phyloP scores from a whole-genome alignment of 208 protist genomes.

The Naegleria gruberi region DNA sequence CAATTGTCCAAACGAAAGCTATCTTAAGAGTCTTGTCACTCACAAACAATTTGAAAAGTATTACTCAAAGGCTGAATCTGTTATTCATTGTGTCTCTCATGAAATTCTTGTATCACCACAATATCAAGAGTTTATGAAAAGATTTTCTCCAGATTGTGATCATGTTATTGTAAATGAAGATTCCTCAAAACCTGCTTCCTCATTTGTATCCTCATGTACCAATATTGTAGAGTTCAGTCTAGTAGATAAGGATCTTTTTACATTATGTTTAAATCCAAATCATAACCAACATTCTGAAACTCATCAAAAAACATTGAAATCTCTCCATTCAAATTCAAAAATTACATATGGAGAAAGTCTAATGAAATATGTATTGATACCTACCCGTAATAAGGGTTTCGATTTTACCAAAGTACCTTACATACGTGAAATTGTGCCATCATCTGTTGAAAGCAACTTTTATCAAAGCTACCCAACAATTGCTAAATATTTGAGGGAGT shows the following conservation, averaged over 20 bases:
- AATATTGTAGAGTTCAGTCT: neutral
- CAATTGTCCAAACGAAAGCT: conserved; percentile 4
- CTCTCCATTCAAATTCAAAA: neutral
- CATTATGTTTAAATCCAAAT: neutral
- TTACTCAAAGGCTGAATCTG: neutral
- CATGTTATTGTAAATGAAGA: conserved; percentile 18
- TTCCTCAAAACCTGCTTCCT: neutral
- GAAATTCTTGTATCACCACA: neutral
- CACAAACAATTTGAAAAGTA: conserved; percentile 4
- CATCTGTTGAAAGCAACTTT: neutral
- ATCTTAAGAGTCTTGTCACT: neutral
- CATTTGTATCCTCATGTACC: neutral
- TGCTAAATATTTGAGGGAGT: neutral
- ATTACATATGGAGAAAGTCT: neutral
- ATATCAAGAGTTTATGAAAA: neutral
- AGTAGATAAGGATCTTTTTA: neutral
- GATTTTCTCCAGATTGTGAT: neutral
- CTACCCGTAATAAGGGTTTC: neutral
- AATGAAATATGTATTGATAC: neutral
- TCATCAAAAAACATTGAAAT: neutral
- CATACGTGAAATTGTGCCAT: neutral
- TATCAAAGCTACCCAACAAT: neutral
- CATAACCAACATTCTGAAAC: neutral
- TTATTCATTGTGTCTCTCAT: neutral
- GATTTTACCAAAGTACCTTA: neutral